A percentile compares a stretch with the other conserved stretches of the same genome.
phyloP scores from a whole-genome alignment of 2,329 filamentous ascomycete species.

The Madurella mycetomatis region DNA sequence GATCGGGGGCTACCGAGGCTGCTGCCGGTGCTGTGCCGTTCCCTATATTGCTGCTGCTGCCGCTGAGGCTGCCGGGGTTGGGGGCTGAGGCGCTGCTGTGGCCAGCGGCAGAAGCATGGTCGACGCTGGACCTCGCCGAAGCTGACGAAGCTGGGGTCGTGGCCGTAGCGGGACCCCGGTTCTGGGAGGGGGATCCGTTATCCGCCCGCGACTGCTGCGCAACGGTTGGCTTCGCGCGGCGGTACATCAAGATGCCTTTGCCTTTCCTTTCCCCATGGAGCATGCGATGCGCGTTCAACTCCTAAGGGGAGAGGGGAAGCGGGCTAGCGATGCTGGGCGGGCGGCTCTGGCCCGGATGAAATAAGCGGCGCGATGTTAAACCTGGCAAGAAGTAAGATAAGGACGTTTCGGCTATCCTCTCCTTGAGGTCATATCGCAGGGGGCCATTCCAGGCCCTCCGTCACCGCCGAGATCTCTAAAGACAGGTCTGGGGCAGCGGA shows the following conservation, averaged over 20 bases:
- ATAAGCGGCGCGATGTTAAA: conserved; percentile 1
- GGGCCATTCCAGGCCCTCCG: neutral
- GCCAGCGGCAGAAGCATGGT: conserved; percentile 4
- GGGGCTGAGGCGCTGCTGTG: neutral
- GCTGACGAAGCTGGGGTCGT: conserved; percentile 5
- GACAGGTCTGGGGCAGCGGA: neutral
- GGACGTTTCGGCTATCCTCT: neutral
- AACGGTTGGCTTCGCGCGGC: conserved; percentile 20
- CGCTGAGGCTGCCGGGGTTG: neutral
- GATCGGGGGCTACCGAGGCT: neutral
- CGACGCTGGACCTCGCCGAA: neutral
- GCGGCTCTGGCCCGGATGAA: conserved; percentile 4
- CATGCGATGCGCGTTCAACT: conserved; percentile 3
- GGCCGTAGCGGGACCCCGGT: conserved; percentile 9
- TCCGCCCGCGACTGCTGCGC: conserved; percentile 23
- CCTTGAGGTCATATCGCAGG: conserved; percentile 3
- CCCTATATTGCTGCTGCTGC: neutral
- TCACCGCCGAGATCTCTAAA: conserved; percentile 1
- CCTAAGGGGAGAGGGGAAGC: neutral
- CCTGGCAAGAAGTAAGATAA: neutral
- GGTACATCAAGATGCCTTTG: conserved; percentile 24
- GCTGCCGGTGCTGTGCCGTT: neutral
- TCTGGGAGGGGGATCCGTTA: conserved; percentile 14
- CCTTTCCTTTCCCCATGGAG: conserved; percentile 21
- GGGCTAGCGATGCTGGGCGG: neutral